Evolutionary conservation across 1,284 basidiomycete species (phyloP), one percentile per base, ranked within the genome.

Genomic region (Flammula alnicola): DNA sequence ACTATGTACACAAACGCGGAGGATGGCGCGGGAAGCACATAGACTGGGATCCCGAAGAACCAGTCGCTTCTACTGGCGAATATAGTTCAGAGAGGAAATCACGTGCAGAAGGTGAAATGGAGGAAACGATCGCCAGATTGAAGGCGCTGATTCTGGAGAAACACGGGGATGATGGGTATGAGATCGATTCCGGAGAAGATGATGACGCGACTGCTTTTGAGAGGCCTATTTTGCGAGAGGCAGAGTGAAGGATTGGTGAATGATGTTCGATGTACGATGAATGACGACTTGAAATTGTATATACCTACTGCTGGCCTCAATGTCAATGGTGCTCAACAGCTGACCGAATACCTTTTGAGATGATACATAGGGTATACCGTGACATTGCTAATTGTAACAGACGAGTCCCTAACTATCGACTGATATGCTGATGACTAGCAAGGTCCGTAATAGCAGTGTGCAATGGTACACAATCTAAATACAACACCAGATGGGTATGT

Each of bases 11-110:
- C 53, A 41, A 49, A 17, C 65, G 67, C 14, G 75, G 78, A 0
- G 81, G 81, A 3, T 84, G 81, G 79, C 69, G 58, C 39, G 81
- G 81, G 2, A 67, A 64, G 37, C 48, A 59, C 9, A 75, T 78
- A 4, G 61, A 69, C 20, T 82, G 80, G 80, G 69, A 81, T 52
- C 71, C 77, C 0, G 33, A 57, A 6, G 70, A 66, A 30, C 47
- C 60, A 5, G 49, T 58, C 29, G 33, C 33, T 0, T 29, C 52
- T 19, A 40, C 52, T 11, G 61, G 51, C 4, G 54, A 54, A 5
- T 67, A 60, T 47, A 58, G 52, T 36, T 45, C 36, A 10, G 46
- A 58, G 25, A 58, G 63, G 17, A 56, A 56, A 35, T 33, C 49
- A 5, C 44, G 55, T 17, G 63, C 52, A 1, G 63, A 65, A 26